Percentiles rank a stretch among this genome's conserved stretches.
Conservation (phyloP, 2,329 filamentous ascomycete genomes). For the Sporothrix mexicana region DNA sequence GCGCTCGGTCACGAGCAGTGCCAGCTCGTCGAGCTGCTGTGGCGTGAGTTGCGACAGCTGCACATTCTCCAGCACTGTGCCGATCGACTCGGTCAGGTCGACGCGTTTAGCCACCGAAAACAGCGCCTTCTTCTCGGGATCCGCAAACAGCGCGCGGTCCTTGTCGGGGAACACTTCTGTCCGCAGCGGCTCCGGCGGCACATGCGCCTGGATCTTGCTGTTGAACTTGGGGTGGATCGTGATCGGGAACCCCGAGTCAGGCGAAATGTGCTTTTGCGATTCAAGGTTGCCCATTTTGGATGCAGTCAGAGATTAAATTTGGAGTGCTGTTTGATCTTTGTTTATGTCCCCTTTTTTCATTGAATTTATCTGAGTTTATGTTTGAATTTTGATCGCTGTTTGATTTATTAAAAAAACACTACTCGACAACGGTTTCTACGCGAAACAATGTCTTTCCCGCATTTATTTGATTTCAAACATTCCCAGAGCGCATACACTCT, state of each 20-base stretch:
- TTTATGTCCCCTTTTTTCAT: not conserved
- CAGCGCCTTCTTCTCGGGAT: constrained; percentile 53
- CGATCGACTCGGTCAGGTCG: constrained; percentile 53
- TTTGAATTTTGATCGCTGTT: not conserved
- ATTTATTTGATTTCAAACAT: constrained; percentile 6
- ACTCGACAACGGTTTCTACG: too few relatives aligned
- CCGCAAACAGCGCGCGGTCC: constrained; percentile 51
- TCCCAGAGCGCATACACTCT: not conserved
- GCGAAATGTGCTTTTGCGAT: constrained; percentile 54
- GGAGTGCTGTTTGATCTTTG: not conserved
- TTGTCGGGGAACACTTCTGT: constrained; percentile 43
- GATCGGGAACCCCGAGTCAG: constrained; percentile 55
- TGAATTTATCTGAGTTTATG: not conserved
- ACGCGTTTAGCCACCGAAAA: constrained; percentile 47
- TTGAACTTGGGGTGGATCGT: constrained; percentile 56
- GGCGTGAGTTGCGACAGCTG: constrained; percentile 54
- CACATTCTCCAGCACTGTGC: constrained; percentile 46
- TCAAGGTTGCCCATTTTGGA: constrained; percentile 48
- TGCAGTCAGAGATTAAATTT: not conserved
- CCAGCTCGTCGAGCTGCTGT: constrained; percentile 57
- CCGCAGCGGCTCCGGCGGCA: constrained; percentile 49
- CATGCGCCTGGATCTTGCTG: constrained; percentile 50
- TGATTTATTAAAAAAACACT: not conserved
- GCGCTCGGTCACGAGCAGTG: constrained; percentile 53
- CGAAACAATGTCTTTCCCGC: not conserved